Evolutionary conservation across 2,329 filamentous ascomycete species (phyloP), one percentile per base, ranked within the genome.

Genomic region (Alternaria metachromatica): DNA sequence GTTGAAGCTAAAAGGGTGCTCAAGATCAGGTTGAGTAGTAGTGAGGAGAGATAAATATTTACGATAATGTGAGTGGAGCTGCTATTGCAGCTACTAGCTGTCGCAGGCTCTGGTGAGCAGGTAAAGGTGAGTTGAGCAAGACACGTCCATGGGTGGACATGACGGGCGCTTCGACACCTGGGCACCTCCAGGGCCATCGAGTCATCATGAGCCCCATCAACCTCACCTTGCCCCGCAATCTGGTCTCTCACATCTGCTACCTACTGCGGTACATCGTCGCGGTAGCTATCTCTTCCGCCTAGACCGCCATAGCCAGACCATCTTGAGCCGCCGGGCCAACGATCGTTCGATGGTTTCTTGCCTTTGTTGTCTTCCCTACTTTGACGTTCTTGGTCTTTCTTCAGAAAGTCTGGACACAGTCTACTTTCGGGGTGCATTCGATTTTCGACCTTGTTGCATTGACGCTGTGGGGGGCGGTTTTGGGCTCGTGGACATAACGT

Each of bases 371-470:
- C 43, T n/a, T 44, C 49, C 20, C 43, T 58, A 11, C 5, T 12
- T n/a, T 1, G 37, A 7, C 55, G 37, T 5, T 58, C 55, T 7
- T 70, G 33, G 20, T 63, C 56, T 15, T 25, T 43, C 55, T 13
- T n/a, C 53, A 43, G 62, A 23, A 69, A 72, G 12, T 65, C 63
- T 10, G 50, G 46, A 45, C 70, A 73, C 64, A 60, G 66, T 10
- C 64, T 51, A 5, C 50, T 66, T 10, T 37, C 33, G 15, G 33
- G 51, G 13, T 25, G 37, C 6, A 55, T 13, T 13, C 25, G 54
- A 30, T 65, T 10, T 2, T 46, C 26, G 1, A 69, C 28, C 21
- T 26, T 26, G 13, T 5, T 20, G 30, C 70, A 73, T 11, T 63
- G 64, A 6, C 48, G 46, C 11, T 48, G 66, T 20, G 65, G 60